phyloP scores from a whole-genome alignment of 2,329 filamentous ascomycete species.

The Lizonia empirigonia region DNA sequence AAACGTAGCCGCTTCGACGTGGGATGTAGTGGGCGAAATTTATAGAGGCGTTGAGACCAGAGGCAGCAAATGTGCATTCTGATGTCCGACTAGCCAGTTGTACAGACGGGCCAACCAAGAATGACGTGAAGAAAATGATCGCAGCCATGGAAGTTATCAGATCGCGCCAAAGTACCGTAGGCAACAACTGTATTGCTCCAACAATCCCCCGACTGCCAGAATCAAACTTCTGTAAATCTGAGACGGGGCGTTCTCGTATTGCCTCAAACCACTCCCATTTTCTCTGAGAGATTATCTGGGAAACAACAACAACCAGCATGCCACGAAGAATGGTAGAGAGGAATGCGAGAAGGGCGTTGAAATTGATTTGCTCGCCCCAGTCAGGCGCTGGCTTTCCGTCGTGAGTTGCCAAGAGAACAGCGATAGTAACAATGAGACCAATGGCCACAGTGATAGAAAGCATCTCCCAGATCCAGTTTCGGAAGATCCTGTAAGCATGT shows the following conservation, averaged over 20 bases:
- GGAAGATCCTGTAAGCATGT: background rate
- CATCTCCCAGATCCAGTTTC: background rate
- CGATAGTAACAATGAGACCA: background rate
- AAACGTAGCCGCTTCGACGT: background rate
- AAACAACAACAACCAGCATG: background rate
- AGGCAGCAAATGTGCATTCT: background rate
- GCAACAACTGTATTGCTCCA: background rate
- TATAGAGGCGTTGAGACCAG: background rate
- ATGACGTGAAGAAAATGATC: background rate
- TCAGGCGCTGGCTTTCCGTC: background rate
- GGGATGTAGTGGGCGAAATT: conserved; percentile 1
- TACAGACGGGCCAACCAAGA: conserved; percentile 1
- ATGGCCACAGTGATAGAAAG: background rate
- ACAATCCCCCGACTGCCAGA: conserved; percentile 1
- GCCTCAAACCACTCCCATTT: background rate
- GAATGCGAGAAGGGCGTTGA: background rate
- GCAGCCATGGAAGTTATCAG: background rate
- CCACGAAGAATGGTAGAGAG: conserved; percentile 1
- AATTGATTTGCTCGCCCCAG: conserved; percentile 3
- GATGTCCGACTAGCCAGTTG: conserved; percentile 9
- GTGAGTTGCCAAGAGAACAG: background rate
- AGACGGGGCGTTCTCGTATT: background rate
- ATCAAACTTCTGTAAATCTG: background rate
- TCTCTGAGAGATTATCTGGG: conserved; percentile 5
- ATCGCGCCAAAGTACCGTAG: background rate